Evolutionary conservation across 73 alveolate species (phyloP).

Genomic region (Paramecium sonneborni): DNA sequence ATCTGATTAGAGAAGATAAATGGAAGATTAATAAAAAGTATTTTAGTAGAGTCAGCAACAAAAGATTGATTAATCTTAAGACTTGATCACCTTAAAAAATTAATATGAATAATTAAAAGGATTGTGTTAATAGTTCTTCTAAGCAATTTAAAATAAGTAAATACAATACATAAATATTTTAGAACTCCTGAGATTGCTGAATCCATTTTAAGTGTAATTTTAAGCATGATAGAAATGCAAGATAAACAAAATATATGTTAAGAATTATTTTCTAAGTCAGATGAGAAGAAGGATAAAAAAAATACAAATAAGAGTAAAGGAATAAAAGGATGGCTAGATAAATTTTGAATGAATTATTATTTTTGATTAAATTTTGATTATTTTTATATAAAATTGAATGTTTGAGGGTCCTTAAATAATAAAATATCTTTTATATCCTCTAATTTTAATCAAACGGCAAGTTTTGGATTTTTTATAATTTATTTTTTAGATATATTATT

Average conservation of each 20-base stretch:
- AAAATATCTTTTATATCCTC: too few relatives aligned
- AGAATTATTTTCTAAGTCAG: background rate
- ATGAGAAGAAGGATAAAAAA: background rate
- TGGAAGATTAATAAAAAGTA: background rate
- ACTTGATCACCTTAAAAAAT: background rate
- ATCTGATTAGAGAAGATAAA: background rate
- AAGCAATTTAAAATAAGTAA: background rate
- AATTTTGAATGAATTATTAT: background rate
- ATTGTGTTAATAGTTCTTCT: background rate
- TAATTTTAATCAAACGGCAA: too few relatives aligned
- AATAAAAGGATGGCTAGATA: background rate
- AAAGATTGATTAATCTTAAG: background rate
- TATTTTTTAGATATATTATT: too few relatives aligned
- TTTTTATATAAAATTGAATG: too few relatives aligned
- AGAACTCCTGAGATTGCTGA: constrained; percentile 23
- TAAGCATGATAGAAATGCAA: background rate
- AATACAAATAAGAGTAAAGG: too few relatives aligned
- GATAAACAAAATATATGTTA: background rate
- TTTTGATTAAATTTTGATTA: background rate
- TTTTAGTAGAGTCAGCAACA: too few relatives aligned
- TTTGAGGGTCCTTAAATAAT: too few relatives aligned
- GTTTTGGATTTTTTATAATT: too few relatives aligned
- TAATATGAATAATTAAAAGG: background rate
- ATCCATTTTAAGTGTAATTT: too few relatives aligned
- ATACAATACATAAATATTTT: background rate